Percentiles rank a stretch among this genome's conserved stretches.
Conservation (phyloP, 1,284 basidiomycete species). For the Puccinia brachypodii region DNA sequence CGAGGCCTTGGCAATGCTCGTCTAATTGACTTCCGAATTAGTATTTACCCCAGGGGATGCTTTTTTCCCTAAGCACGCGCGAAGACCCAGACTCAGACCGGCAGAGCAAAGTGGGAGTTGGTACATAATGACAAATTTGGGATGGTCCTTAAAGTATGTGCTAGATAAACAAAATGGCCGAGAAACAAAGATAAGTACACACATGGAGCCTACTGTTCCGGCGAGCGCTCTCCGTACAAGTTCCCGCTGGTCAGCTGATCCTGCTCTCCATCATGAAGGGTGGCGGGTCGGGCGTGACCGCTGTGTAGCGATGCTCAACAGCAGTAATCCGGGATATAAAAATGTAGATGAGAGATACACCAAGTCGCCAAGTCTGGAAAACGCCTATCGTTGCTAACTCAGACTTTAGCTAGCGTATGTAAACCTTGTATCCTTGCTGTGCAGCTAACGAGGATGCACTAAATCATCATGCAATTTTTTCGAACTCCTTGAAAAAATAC, state of each 20-base stretch:
- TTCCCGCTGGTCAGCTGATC: not conserved
- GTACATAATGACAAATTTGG: no score
- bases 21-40: no score
- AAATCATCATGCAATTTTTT: not conserved
- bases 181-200: no score
- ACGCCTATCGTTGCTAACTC: not conserved
- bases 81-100: no score
- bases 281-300: not conserved
- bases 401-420: not conserved
- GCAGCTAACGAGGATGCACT: not conserved
- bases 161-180: no score
- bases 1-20: no score
- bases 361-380: not conserved
- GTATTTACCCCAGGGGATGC: no score
- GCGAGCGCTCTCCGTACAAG: not conserved
- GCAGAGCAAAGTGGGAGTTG: no score
- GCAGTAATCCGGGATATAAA: not conserved
- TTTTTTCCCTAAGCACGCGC: no score
- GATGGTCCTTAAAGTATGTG: no score
- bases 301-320: not conserved
- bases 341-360: not conserved
- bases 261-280: not conserved
- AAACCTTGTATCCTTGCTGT: not conserved
- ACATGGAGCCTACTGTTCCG: no score
- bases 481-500: not conserved